Base-by-base conservation (phyloP, 2,329 filamentous ascomycete species). In the Hymenoscyphus infarciens region DNA sequence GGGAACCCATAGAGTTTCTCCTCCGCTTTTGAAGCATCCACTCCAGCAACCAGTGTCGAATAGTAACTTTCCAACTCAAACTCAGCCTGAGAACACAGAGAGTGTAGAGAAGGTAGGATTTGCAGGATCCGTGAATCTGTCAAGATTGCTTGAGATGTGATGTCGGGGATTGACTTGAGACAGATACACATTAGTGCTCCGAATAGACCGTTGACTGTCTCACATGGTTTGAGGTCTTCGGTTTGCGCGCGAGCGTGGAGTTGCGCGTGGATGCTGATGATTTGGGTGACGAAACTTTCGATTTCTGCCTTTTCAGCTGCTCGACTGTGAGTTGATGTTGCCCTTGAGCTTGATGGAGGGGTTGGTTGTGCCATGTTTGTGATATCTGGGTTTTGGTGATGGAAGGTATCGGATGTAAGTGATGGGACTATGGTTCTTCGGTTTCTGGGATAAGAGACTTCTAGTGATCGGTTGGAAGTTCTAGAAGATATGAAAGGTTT, bases 11-110 rank as follows among this genome's bases (percentile, higher is more conserved):
- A n/a, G 3, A 71, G 67, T 5, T 68, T 56, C 54, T 68, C 62
- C 42, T 69, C 65, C 61, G 49, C 31, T 57, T 35, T 10, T 49
- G n/a, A 35, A 35, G 10, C 10, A 35, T 11, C 13, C 33, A 71
- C 69, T 59, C 69, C 62, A 29, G 72, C 59, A 19, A 82, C 78
- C 8, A 70, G 69, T 10, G 70, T 60, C 0, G 78, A 74, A 80
- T 80, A 83, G 64, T 78, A 70, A 1, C 64, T 67, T 66, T 83
- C 81, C 2, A 83, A 71, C 27, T 77, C 73, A 39, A 74, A 76
- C 69, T 83, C 81, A 3, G 79, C 78, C 15, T 69, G 65, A 3
- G 77, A 75, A 65, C 80, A 83, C 16, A 82, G 70, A 0, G 69
- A 55, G 22, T 77, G 75, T 0, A 83, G 70, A 0, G 74, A 67